These are phyloP conservation scores for Crepidotus sp. DNA, from an alignment of 1,284 basidiomycete genomes.

Conservation along the genomic window DNA sequence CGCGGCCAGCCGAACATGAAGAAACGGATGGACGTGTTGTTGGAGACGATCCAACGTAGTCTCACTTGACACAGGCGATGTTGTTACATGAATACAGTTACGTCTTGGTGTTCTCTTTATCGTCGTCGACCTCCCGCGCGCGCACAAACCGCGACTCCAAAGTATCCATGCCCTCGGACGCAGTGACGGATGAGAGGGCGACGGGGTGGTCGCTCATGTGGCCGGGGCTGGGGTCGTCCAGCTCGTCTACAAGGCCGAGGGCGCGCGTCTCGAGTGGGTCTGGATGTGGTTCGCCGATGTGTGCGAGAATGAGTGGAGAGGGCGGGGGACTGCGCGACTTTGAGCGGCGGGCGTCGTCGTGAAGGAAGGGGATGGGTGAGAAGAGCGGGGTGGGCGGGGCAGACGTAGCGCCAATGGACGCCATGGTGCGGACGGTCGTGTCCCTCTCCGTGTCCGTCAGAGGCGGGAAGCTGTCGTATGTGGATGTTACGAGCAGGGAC, in stretches of 20 bases:
- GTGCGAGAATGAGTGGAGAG: slow-evolving; percentile 51
- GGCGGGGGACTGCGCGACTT: slow-evolving; percentile 69
- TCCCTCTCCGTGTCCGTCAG: slow-evolving; percentile 36
- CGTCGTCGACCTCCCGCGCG: slow-evolving; percentile 38
- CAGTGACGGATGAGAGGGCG: slow-evolving; percentile 59
- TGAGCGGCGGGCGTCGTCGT: slow-evolving; percentile 66
- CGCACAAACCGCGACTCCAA: slow-evolving; percentile 61
- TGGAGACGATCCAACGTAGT: slow-evolving; percentile 61
- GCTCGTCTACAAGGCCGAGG: slow-evolving; percentile 70
- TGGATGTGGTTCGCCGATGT: slow-evolving; percentile 23
- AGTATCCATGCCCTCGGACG: slow-evolving; percentile 37
- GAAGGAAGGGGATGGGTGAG: slow-evolving; percentile 76
- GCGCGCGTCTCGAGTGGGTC: slow-evolving; percentile 38
- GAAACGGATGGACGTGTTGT: slow-evolving; percentile 67
- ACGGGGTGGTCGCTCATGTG: slow-evolving; percentile 75
- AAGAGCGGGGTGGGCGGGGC: slow-evolving; percentile 70
- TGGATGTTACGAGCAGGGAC: slow-evolving; percentile 78
- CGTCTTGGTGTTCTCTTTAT: slow-evolving; percentile 48
- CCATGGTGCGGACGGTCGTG: slow-evolving; percentile 32
- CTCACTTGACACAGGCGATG: no score
- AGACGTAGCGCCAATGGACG: slow-evolving; percentile 37
- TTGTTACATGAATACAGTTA: slow-evolving; percentile 23
- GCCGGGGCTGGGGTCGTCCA: slow-evolving; percentile 73
- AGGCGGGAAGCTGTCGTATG: slow-evolving; percentile 60
- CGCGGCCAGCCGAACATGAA: slow-evolving; percentile 71